Evolutionary conservation across 192 early-diverging fungal genomes (phyloP).

Genomic region (Dissophora globulifera): DNA sequence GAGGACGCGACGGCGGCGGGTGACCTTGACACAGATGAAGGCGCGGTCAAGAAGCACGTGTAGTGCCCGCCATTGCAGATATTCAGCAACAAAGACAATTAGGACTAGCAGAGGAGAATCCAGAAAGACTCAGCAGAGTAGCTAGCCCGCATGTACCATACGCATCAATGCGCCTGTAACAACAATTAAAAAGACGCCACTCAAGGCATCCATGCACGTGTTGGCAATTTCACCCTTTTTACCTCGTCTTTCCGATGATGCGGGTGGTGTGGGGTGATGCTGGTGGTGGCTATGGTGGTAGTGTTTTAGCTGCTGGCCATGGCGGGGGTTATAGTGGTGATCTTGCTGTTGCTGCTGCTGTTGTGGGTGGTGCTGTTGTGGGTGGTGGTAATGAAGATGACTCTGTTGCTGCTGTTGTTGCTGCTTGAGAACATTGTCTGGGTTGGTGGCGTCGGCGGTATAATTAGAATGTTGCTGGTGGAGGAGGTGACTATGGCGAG

Average conservation of each 20-base stretch:
- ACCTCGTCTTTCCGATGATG: constrained; percentile 33
- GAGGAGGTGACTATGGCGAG: constrained; percentile 5
- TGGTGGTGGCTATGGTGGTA: constrained; percentile 20
- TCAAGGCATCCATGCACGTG: too few relatives aligned
- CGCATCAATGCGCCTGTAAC: too few relatives aligned
- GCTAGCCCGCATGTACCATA: too few relatives aligned
- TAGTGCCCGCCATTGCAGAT: constrained; percentile 18
- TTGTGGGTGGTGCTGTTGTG: constrained; percentile 9
- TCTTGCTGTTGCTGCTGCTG: constrained; percentile 13
- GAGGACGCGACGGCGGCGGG: not conserved
- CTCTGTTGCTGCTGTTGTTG: not conserved
- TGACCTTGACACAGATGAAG: not conserved
- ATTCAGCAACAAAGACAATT: not conserved
- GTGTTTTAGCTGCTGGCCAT: constrained; percentile 10
- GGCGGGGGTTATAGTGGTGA: constrained; percentile 7
- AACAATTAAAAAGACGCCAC: too few relatives aligned
- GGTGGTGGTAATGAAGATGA: not conserved
- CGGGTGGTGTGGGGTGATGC: constrained; percentile 13
- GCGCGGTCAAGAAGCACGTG: constrained; percentile 16
- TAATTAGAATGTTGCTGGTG: constrained; percentile 13
- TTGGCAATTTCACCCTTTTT: constrained; percentile 1
- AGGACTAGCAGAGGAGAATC: not conserved
- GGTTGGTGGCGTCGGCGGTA: not conserved
- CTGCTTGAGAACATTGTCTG: not conserved
- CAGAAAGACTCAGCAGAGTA: too few relatives aligned